phyloP scores from a whole-genome alignment of 1,284 basidiomycete genomes.

The Pseudozyma sp. region DNA sequence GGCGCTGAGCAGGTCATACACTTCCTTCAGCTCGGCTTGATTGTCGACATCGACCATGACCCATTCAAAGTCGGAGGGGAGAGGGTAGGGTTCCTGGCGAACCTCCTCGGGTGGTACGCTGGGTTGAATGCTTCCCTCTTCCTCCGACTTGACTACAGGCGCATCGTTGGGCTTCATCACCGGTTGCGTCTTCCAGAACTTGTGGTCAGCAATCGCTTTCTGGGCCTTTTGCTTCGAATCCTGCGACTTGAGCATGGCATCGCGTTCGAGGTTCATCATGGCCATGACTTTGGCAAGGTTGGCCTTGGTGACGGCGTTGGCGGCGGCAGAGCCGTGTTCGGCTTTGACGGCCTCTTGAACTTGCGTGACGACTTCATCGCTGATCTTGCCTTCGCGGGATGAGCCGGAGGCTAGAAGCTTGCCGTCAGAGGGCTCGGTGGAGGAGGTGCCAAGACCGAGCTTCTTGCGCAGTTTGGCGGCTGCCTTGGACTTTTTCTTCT shows the following conservation, averaged over 20 bases:
- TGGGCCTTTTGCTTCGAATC: conserved; percentile 53
- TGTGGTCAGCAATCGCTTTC: conserved; percentile 63
- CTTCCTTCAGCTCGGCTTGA: conserved; percentile 82
- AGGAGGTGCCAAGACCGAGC: conserved; percentile 37
- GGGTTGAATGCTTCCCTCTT: conserved; percentile 89
- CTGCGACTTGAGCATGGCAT: conserved; percentile 56
- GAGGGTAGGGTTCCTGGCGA: conserved; percentile 84
- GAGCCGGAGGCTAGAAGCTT: conserved; percentile 37
- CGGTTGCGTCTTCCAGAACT: conserved; percentile 73
- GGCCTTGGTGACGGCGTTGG: conserved; percentile 46
- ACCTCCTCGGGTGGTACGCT: conserved; percentile 82
- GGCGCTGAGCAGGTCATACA: conserved; percentile 88
- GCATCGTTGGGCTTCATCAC: conserved; percentile 81
- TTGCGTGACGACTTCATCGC: conserved; percentile 52
- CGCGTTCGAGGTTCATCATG: conserved; percentile 58
- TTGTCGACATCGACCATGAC: conserved; percentile 83
- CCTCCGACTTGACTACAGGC: conserved; percentile 8
- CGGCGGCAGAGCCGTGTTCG: conserved; percentile 53
- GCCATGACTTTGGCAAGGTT: conserved; percentile 60
- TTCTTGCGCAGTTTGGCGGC: conserved; percentile 60
- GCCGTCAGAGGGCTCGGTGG: conserved; percentile 10
- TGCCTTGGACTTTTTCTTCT: conserved; percentile 62
- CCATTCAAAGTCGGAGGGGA: conserved; percentile 97
- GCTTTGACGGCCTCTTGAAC: conserved; percentile 47
- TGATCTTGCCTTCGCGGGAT: conserved; percentile 35